Evolutionary conservation across 192 early-diverging fungal genomes (phyloP), one percentile per base, ranked within the genome.

Genomic region (Backusella westeae): DNA sequence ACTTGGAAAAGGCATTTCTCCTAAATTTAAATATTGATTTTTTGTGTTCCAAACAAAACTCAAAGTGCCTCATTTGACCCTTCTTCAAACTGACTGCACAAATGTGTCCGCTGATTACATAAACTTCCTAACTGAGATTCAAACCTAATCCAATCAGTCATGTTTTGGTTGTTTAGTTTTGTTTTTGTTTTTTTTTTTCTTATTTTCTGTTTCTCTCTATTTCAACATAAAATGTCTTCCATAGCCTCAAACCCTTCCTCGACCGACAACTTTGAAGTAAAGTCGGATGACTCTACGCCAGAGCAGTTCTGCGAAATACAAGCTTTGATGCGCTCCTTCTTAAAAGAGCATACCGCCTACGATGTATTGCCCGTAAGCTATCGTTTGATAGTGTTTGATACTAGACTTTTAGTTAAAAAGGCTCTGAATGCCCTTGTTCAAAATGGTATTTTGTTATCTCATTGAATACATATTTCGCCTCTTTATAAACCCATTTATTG

Each of bases 401-500:
- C 93, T 15, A 89, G 91, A 15, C 87, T 99, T 78, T 86, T 94
- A 41, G 93, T 99, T 49, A 94, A 96, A 77, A 98, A 96, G 80
- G 97, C 96, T 46, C 84, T 98, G 36, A 91, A 94, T 2, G 92
- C 95, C 19, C 82, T 99, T 52, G 89, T 97, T n/a, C 97, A 97
- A 77, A 96, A 99, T 76, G 95, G 97, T 96, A 91, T 77, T 36
- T 41, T 41, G n/a, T 34, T 63, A 3, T 10, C 15, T 35, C 2
- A 15, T 38, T 63, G 0, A 34, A 49, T 63, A 49, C 3, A 32
- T 15, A 32, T 38, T 19, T 15, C 63, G 0, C 1, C 15, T 63
- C 15, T 35, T 36, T 12, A 42, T 42, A 19, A n/a, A 42, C 21
- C 32, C n/a, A 42, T 8, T 21, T 34, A 38, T 71, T 71, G 35